Conservation (phyloP, 108 stramenopile species). For the Cylindrotheca fusiformis region DNA sequence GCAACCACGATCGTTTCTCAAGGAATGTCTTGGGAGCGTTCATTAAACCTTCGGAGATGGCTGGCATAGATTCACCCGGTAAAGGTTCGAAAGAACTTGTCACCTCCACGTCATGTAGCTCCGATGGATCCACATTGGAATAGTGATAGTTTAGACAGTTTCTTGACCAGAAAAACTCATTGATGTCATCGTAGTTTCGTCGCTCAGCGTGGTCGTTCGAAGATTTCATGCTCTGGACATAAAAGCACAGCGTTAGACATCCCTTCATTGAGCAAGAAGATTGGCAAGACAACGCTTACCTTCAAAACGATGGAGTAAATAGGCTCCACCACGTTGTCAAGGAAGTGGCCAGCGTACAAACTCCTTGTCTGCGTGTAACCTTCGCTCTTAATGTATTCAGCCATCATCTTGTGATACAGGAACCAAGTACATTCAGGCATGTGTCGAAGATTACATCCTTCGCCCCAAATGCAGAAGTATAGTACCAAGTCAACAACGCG, state of each 20-base stretch:
- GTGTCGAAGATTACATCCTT: constrained; percentile 94
- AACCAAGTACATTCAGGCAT: constrained; percentile 98
- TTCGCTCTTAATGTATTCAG: constrained; percentile 73
- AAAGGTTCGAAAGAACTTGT: constrained; percentile 31
- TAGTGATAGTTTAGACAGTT: constrained; percentile 88
- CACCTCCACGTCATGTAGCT: constrained; percentile 43
- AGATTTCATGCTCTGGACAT: constrained; percentile 69
- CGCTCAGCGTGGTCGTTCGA: constrained; percentile 81
- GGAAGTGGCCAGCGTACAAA: constrained; percentile 93
- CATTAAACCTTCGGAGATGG: constrained; percentile 73
- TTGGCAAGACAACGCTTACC: constrained; percentile 48
- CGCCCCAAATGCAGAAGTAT: constrained; percentile 97
- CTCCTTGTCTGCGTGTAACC: constrained; percentile 72
- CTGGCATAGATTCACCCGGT: constrained; percentile 55
- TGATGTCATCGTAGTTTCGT: constrained; percentile 98
- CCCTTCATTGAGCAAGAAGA: background rate
- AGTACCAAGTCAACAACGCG: constrained; percentile 91
- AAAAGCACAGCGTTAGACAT: background rate
- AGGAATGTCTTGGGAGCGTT: constrained; percentile 93
- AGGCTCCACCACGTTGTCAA: constrained; percentile 92
- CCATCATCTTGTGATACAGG: constrained; percentile 98
- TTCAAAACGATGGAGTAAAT: constrained; percentile 83
- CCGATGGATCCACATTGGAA: constrained; percentile 44
- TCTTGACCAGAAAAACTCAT: constrained; percentile 99
- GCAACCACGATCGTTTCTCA: constrained; percentile 95